These are phyloP conservation scores for Pelargonium citronellum DNA, from an alignment of 441 rosid species.

Conservation along the genomic window DNA sequence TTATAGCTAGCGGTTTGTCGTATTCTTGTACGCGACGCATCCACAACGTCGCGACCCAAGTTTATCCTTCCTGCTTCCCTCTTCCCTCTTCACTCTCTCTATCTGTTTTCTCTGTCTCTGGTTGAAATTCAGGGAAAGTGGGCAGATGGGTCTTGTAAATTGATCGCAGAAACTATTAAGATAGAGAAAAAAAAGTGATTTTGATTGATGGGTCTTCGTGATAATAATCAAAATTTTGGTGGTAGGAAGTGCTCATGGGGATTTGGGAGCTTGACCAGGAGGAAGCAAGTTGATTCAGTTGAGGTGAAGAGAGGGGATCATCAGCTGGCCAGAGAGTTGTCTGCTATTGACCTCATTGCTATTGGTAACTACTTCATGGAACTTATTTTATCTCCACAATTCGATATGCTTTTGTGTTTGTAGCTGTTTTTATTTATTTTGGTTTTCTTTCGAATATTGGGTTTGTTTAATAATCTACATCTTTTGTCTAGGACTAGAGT, in stretches of 20 bases:
- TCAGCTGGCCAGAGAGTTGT: constrained; percentile 72
- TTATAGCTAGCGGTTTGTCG: neutral
- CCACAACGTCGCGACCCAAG: neutral
- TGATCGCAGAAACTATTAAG: neutral
- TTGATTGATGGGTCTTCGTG: neutral
- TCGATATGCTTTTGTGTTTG: constrained; percentile 2
- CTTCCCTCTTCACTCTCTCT: neutral
- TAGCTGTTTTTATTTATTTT: neutral
- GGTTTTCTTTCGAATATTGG: neutral
- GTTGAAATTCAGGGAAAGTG: neutral
- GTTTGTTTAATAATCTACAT: neutral
- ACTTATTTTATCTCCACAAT: neutral
- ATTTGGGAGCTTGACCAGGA: constrained; percentile 50
- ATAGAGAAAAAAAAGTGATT: neutral
- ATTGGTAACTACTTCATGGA: constrained; percentile 43
- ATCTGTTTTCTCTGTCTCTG: neutral
- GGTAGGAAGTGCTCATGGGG: constrained; percentile 1
- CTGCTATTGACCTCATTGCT: constrained; percentile 73
- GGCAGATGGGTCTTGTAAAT: neutral
- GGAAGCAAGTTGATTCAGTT: constrained; percentile 84
- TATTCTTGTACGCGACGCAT: constrained; percentile 1
- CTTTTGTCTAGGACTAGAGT: no score
- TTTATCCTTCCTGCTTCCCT: neutral
- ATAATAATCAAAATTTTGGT: neutral
- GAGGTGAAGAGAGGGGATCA: constrained; percentile 28